Evolutionary conservation across 2,329 filamentous ascomycete species (phyloP), one percentile per base, ranked within the genome.

Genomic region (Zymoseptoria tritici): DNA sequence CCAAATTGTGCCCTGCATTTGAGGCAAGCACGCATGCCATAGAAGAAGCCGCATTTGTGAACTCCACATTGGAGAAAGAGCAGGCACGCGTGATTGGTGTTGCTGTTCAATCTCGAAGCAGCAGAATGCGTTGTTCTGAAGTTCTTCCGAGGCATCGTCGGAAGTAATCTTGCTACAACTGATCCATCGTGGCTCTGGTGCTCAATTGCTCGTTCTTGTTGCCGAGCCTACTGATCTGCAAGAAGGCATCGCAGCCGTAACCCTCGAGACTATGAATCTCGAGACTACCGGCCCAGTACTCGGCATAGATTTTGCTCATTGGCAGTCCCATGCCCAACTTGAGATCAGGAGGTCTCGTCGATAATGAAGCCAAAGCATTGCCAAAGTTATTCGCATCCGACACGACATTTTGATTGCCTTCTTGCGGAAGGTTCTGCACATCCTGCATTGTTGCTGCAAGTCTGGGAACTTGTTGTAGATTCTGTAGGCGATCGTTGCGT

Each of bases 151-250:
- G 26, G 26, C 26, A 29, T 29, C 3, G 26, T 29, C 26, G 26
- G 26, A 29, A 46, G 36, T 16, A 16, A 46, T 16, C 36, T 29
- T 29, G 13, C 36, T 29, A 53, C 24, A 53, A 29, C 22, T 29
- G 52, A 64, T 81, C 79, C 77, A 81, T 80, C n/a, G 73, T 77
- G 3, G 79, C 79, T 60, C 79, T 72, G 11, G 79, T 81, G 19
- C 82, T 91, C 62, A 99, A 80, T 74, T 96, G 91, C 78, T 99
- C 94, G 71, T 97, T 97, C 80, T 96, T 97, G 74, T 99, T 99
- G 20, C 94, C 94, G 59, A 99, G 80, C 73, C 96, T 95, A 4
- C 91, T 96, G 61, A 99, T 96, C 72, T 97, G 92, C 64, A 99
- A 77, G 71, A 99, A 99, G 0, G 90, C 92, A 77, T 99, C 94